A percentile compares a stretch with the other conserved stretches of the same genome.
phyloP scores from a whole-genome alignment of 2,329 filamentous ascomycete species.

The Juglanconis oblonga region DNA sequence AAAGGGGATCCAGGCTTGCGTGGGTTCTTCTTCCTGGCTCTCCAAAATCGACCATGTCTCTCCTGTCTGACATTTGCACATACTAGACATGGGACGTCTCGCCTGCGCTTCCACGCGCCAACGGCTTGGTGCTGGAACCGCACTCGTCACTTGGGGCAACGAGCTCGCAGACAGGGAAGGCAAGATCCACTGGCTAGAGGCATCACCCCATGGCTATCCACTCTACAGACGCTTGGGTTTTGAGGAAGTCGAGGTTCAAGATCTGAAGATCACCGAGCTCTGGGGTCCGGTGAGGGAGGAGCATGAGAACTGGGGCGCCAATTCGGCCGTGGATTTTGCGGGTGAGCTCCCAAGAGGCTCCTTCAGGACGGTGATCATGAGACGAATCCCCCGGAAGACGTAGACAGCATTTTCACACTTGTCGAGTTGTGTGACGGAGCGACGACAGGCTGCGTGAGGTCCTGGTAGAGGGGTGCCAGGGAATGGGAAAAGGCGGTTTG shows the following conservation, averaged over 20 bases:
- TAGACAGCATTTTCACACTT: neutral
- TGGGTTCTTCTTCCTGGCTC: slow-evolving; percentile 17
- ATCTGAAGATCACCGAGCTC: slow-evolving; percentile 14
- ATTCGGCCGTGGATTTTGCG: slow-evolving; percentile 20
- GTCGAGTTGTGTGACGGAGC: too few relatives aligned
- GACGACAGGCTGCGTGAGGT: too few relatives aligned
- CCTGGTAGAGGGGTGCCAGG: too few relatives aligned
- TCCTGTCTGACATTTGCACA: neutral
- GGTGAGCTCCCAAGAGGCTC: slow-evolving; percentile 22
- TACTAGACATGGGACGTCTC: slow-evolving; percentile 22
- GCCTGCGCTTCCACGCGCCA: slow-evolving; percentile 22
- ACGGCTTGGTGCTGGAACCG: slow-evolving; percentile 27
- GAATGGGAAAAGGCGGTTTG: too few relatives aligned
- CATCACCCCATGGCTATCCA: slow-evolving; percentile 26
- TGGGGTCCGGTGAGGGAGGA: slow-evolving; percentile 11
- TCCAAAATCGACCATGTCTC: neutral
- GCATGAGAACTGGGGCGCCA: slow-evolving; percentile 26
- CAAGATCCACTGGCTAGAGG: slow-evolving; percentile 24
- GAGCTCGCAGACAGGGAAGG: slow-evolving; percentile 26
- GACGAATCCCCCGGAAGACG: slow-evolving; percentile 13
- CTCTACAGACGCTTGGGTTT: slow-evolving; percentile 28
- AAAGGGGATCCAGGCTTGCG: slow-evolving; percentile 25
- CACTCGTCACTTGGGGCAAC: slow-evolving; percentile 24
- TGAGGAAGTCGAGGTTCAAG: slow-evolving; percentile 25
- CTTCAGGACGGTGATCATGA: slow-evolving; percentile 27